A percentile compares a stretch with the other conserved stretches of the same genome.
phyloP scores from a whole-genome alignment of 2,329 filamentous ascomycete genomes.

The Kalmusia sp. region DNA sequence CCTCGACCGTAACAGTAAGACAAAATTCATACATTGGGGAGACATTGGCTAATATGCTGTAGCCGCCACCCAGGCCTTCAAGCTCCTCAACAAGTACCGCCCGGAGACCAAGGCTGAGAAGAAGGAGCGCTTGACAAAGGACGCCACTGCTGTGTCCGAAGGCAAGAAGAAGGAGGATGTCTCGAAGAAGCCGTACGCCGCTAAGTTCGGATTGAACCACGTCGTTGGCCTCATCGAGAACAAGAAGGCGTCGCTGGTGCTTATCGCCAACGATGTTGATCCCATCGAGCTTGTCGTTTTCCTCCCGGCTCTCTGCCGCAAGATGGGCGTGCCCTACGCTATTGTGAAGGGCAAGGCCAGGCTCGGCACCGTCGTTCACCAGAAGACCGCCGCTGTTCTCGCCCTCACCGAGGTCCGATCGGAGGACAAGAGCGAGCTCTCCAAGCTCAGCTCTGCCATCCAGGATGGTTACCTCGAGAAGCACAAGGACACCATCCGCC shows the following conservation, averaged over 20 bases:
- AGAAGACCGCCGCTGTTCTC: slow-evolving; percentile 98
- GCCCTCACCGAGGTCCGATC: slow-evolving; percentile 95
- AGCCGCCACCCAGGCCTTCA: slow-evolving; percentile 92
- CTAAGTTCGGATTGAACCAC: slow-evolving; percentile 99
- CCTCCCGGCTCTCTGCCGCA: slow-evolving; percentile 98
- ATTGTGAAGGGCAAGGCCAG: slow-evolving; percentile 99
- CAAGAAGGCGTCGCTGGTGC: slow-evolving; percentile 98
- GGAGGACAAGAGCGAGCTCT: slow-evolving; percentile 98
- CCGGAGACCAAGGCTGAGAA: slow-evolving; percentile 99
- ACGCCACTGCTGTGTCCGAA: slow-evolving; percentile 96
- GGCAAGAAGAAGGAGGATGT: slow-evolving; percentile 99
- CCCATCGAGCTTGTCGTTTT: slow-evolving; percentile 99
- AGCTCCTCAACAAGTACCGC: slow-evolving; percentile 99
- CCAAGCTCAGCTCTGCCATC: slow-evolving; percentile 94
- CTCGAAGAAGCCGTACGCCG: slow-evolving; percentile 98
- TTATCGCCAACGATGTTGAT: slow-evolving; percentile 99
- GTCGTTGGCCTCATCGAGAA: slow-evolving; percentile 71
- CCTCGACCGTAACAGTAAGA: slow-evolving; percentile 60
- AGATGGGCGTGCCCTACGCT: slow-evolving; percentile 98
- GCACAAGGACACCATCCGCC: slow-evolving; percentile 87
- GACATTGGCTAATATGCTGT: slow-evolving; percentile 62
- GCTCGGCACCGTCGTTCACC: slow-evolving; percentile 98
- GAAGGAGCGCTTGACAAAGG: slow-evolving; percentile 98
- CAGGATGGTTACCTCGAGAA: slow-evolving; percentile 98
- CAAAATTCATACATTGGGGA: slow-evolving; percentile 66